Conservation (phyloP, 495 filamentous ascomycete genomes). For the Aspergillus panamensis region DNA sequence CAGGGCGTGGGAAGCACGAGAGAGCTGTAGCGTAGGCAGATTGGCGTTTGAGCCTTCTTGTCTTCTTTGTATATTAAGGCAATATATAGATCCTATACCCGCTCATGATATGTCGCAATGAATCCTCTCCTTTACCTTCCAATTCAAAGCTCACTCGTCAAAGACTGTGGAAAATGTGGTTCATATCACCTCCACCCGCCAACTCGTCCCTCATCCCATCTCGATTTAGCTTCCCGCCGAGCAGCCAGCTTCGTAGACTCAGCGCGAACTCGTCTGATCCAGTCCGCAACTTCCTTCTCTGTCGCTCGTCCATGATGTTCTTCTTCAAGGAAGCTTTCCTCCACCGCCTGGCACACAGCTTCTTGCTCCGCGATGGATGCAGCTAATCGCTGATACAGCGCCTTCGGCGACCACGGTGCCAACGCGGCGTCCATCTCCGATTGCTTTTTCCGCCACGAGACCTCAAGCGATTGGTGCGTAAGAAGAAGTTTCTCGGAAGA, state of each 20-base stretch:
- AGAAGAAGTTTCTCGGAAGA: conserved; percentile 77
- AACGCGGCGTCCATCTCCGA: conserved; percentile 81
- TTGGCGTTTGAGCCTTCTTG: background rate
- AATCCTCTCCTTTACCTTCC: background rate
- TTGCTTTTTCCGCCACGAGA: conserved; percentile 87
- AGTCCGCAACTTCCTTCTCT: conserved; percentile 79
- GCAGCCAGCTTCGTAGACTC: conserved; percentile 71
- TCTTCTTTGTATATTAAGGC: background rate
- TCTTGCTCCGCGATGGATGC: conserved; percentile 79
- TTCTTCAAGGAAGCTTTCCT: conserved; percentile 83
- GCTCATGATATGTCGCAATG: background rate
- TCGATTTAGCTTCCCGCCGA: conserved; percentile 73
- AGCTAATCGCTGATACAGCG: conserved; percentile 74
- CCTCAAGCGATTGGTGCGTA: conserved; percentile 77
- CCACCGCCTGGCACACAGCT: conserved; percentile 71
- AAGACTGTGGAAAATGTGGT: background rate
- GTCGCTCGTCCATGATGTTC: conserved; percentile 52
- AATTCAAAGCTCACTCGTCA: background rate
- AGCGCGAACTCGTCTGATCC: conserved; percentile 74
- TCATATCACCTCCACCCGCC: conserved; percentile 77
- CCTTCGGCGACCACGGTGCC: conserved; percentile 77
- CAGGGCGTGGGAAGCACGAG: background rate
- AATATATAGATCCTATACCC: conserved; percentile 4
- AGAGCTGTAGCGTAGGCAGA: background rate
- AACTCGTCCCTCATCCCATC: conserved; percentile 93